These are phyloP conservation scores for Hyaloscypha finlandica DNA, from an alignment of 495 filamentous ascomycete species.

Conservation along the genomic window DNA sequence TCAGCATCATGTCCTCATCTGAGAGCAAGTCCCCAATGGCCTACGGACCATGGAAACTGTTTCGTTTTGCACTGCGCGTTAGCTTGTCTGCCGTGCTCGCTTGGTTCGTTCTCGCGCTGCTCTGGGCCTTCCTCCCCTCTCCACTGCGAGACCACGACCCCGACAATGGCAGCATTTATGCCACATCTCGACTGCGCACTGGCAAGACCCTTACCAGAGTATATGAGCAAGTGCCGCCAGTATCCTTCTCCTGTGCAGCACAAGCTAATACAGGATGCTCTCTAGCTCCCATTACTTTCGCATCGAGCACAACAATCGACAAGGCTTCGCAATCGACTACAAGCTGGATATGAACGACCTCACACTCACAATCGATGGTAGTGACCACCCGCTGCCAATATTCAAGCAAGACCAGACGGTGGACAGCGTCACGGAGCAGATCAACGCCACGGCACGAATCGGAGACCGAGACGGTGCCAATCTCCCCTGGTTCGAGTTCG, in stretches of 20 bases:
- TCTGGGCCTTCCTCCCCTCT: conserved; percentile 15
- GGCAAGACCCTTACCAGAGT: conserved; percentile 18
- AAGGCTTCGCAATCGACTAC: conserved; percentile 14
- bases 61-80: conserved; percentile 1
- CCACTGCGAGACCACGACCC: background rate
- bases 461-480: conserved; percentile 18
- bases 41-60: conserved; percentile 5
- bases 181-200: background rate
- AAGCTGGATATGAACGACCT: background rate
- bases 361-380: conserved; percentile 10
- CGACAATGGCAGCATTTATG: conserved; percentile 2
- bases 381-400: background rate
- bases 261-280: background rate
- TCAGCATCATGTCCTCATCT: background rate
- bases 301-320: background rate
- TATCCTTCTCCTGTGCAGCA: background rate
- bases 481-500: conserved; percentile 20
- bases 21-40: background rate
- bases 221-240: conserved; percentile 2
- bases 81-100: background rate
- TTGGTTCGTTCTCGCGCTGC: conserved; percentile 12
- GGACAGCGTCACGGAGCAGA: conserved; percentile 5
- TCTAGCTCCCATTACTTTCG: conserved; percentile 1
- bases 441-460: conserved; percentile 9
- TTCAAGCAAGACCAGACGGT: background rate